Evolutionary conservation across 164 flowering plant species (phyloP).

Genomic region (Liriodendron chinense): DNA sequence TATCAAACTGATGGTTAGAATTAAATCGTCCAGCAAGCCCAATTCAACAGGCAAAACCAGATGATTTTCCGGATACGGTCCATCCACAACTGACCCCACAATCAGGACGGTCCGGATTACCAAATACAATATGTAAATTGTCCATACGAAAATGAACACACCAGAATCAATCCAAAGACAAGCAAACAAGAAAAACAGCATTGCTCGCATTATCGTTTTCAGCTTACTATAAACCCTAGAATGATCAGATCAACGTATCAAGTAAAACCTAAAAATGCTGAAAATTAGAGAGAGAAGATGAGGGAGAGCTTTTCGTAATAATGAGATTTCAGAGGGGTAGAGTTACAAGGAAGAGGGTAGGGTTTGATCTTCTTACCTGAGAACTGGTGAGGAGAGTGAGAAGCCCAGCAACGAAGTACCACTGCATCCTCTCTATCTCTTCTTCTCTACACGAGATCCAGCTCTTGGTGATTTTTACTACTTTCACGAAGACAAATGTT

Average conservation of each 20-base stretch:
- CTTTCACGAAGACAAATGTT: not conserved
- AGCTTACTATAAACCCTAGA: not conserved
- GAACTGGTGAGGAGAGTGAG: constrained; percentile 90
- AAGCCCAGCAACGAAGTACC: constrained; percentile 80
- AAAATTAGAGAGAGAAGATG: not conserved
- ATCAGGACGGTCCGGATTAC: no score
- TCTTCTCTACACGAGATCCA: not conserved
- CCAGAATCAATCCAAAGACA: no score
- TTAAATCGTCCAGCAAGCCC: no score
- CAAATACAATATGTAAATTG: no score
- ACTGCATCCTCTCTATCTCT: constrained; percentile 44
- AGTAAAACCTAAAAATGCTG: not conserved
- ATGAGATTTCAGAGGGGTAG: not conserved
- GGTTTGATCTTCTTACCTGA: constrained; percentile 40
- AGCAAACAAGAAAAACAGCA: no score
- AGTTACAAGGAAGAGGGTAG: not conserved
- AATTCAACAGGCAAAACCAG: no score
- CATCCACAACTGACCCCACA: no score
- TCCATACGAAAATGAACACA: no score
- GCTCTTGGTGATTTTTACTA: not conserved
- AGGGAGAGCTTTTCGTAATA: not conserved
- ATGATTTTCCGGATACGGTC: no score
- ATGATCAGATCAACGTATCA: not conserved
- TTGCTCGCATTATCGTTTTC: no score
- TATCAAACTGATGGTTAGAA: no score